Base-by-base conservation (phyloP, 2,329 filamentous ascomycete species). In the Phialophora tarda region DNA sequence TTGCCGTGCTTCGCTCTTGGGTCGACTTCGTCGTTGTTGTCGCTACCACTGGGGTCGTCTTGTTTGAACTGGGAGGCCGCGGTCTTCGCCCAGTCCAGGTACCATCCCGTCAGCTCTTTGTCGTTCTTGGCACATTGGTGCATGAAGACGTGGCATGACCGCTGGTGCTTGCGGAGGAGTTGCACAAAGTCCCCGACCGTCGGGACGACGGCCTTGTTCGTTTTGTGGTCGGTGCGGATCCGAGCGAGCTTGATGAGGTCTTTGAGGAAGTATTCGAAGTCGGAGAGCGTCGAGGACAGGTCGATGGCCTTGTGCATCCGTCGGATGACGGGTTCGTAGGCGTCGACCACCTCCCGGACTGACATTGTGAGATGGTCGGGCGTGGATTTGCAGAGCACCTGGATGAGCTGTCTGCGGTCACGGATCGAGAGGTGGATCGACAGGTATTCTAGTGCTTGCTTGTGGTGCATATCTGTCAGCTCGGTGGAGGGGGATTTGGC, bases 241-340 rank as follows among this genome's bases (percentile, higher is more conserved):
- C 82, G 81, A 10, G 79, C 77, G 2, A 74, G 82, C 68, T 87
- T 86, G 75, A 95, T 86, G 64, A 93, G 84, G 69, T 93, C 91
- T 5, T 85, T 84, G 24, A 93, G 75, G 73, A 95, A 93, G 10
- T 79, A 81, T 74, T 93, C 87, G 1, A 86, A 80, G 41, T 91
- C 87, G 44, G 84, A 83, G 6, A 94, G 77, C 23, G 91, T 90
- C 47, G 87, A 87, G 38, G 86, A 86, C 5, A 94, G 82, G 73
- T 93, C 89, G 26, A 93, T 84, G 1, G 85, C 85, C 62, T 90
- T 85, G 75, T 94, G 91, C 6, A 93, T 81, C 2, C 83, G 80
- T 24, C 91, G 84, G 63, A 95, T 91, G 66, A 93, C 87, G 0
- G 90, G 90, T 60, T 93, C 91, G 71, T 91, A 91, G 1, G 89